These are phyloP conservation scores for Terfezia claveryi DNA, from an alignment of 495 filamentous ascomycete species.

Conservation along the genomic window DNA sequence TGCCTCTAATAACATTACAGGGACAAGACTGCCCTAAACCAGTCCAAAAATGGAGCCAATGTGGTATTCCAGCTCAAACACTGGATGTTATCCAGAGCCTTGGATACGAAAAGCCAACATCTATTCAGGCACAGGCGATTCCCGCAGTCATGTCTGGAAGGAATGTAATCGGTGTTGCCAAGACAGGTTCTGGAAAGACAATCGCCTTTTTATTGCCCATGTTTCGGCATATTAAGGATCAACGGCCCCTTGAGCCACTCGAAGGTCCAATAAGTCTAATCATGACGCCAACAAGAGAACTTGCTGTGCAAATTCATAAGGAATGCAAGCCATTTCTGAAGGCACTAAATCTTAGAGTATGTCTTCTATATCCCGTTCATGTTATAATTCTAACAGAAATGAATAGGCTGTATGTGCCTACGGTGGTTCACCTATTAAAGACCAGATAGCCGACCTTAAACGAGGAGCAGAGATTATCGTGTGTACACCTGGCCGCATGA, in stretches of 20 bases:
- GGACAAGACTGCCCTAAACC: slow-evolving; percentile 77
- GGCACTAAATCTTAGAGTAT: slow-evolving; percentile 55
- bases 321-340: slow-evolving; percentile 90
- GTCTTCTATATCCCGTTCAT: neutral
- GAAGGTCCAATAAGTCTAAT: slow-evolving; percentile 79
- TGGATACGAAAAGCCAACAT: slow-evolving; percentile 71
- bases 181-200: slow-evolving; percentile 98
- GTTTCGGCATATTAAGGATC: slow-evolving; percentile 95
- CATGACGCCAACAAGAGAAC: slow-evolving; percentile 84
- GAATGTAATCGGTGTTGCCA: slow-evolving; percentile 90
- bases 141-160: slow-evolving; percentile 90
- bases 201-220: slow-evolving; percentile 86
- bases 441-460: slow-evolving; percentile 92
- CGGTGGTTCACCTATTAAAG: slow-evolving; percentile 88
- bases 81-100: slow-evolving; percentile 68
- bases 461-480: slow-evolving; percentile 88
- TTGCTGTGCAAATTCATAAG: slow-evolving; percentile 82
- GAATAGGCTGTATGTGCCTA: slow-evolving; percentile 62
- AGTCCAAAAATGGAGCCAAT: slow-evolving; percentile 91
- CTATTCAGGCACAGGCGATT: slow-evolving; percentile 88
- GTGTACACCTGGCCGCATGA: slow-evolving; percentile 89
- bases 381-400: slow-evolving; percentile 6
- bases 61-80: slow-evolving; percentile 65
- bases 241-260: slow-evolving; percentile 53
- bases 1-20: slow-evolving; percentile 6